Base-by-base conservation (phyloP, 78 protist species). In the Dictyostelium firmibasis region DNA sequence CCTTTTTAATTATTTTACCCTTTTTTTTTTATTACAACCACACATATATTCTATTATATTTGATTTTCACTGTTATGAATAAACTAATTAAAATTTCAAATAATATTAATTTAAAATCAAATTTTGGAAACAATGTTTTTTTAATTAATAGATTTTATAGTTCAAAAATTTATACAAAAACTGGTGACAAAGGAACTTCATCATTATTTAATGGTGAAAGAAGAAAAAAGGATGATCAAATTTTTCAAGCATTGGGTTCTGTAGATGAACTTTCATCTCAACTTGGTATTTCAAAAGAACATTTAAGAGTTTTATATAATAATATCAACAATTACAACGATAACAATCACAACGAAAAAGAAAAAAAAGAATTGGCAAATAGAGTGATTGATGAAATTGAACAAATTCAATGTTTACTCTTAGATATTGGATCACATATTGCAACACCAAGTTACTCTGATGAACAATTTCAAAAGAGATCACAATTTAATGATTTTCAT, bases 211-310 rank as follows among this genome's bases (percentile, higher is more conserved):
- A 84, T 31, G 97, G 98, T 27, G 97, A 97, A 81, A 85, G 98
- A 64, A 84, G 97, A 41, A 31, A 33, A 31, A 98, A 98, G 81
- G 91, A 85, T 33, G 98, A 98, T 84, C 69, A 8, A 1, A 82
- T 97, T n/a, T 98, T 98, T 53, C 86, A 92, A 38, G 99, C 98
- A 0, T 96, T 98, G 6, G 99, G 99, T 36, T 83, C 91, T 7
- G 62, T 86, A 2, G 99, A 98, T 81, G 99, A 98, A 85, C 83
- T 97, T 18, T 88, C 93, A 33, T 33, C 72, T 88, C 85, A 79
- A 27, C 64, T 88, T 67, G 93, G 93, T 81, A 43, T 81, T 44
- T 69, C 85, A 50, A 81, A 81, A 81, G 85, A 81, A 38, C 64
- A 78, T 20, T 78, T 33, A 33, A 8, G 23, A 35, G 18, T 16